Evolutionary conservation across 148 eudicot species (phyloP), one percentile per base, ranked within the genome.

Genomic region (Simmondsia chinensis): DNA sequence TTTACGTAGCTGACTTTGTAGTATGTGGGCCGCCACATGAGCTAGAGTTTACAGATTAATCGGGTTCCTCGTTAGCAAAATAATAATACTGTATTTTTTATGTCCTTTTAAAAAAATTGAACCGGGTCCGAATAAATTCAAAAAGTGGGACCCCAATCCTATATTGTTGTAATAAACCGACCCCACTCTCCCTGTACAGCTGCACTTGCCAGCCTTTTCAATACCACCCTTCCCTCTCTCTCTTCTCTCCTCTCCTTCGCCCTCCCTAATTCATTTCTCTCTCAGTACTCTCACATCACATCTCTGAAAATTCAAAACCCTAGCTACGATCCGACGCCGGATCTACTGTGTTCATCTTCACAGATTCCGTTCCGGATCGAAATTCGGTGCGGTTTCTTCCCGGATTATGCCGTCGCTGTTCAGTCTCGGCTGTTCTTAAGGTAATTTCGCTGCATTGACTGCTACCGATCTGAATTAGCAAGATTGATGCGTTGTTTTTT

Each of bases 261-360:
- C n/a, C n/a, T n/a, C n/a, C n/a, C 38, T 2, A 4, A 7, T 9
- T 12, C n/a, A 13, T 20, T 16, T 25, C 14, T 16, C 42, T 19
- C 33, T 16, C 46, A 7, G 7, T 28, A 14, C 10, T 20, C 10
- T 22, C 51, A 29, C 20, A 24, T 17, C 51, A 29, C 32, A 28
- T 46, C 36, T 46, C 51, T 16, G 38, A 46, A 46, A 46, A 17
- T 46, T 14, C 37, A n/a, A 28, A 46, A 46, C 51, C 38, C 51
- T 46, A 43, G 48, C 13, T 13, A 17, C 31, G 50, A 45, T 45
- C 49, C 18, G 33, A 26, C 17, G 4, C 6, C 46, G 23, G 28
- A 28, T 45, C 37, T 46, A 13, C 11, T 18, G 37, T 23, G 32
- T 46, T 19, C 27, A 29, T 24, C 28, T 27, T 20, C 9, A 26